phyloP scores from a whole-genome alignment of 2,329 filamentous ascomycete genomes.

The Rutstroemia sp. region DNA sequence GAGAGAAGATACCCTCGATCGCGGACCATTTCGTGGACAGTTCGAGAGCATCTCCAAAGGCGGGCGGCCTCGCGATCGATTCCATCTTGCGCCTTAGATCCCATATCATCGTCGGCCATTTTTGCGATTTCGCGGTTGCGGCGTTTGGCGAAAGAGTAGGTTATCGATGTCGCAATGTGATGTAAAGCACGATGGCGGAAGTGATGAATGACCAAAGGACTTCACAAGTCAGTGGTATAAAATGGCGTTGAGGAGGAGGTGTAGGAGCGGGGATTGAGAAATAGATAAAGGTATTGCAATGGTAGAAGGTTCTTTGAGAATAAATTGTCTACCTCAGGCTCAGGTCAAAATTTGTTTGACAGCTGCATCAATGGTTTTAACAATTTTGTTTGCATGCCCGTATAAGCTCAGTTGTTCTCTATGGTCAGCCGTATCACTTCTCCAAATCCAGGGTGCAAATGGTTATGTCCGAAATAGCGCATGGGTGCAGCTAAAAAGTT shows the following conservation, averaged over 20 bases:
- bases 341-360: neutral
- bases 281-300: no score
- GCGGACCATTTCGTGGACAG: conserved; percentile 87
- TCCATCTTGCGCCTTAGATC: conserved; percentile 27
- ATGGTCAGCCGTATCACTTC: neutral
- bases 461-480: no score
- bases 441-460: no score
- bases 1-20: conserved; percentile 90
- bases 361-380: neutral
- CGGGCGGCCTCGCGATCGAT: conserved; percentile 44
- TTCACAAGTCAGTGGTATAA: no score
- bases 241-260: no score
- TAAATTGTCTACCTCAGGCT: no score
- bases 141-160: neutral
- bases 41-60: conserved; percentile 91
- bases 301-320: no score
- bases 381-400: neutral
- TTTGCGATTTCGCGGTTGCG: conserved; percentile 2
- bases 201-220: neutral
- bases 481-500: neutral
- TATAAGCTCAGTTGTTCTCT: neutral
- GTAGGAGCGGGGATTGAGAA: no score
- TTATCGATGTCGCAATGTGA: no score
- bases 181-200: neutral
- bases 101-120: conserved; percentile 27